A percentile compares a stretch with the other conserved stretches of the same genome.
These are phyloP conservation scores for Talaromyces trachyspermus DNA, from an alignment of 495 filamentous ascomycete genomes.

Conservation along the genomic window DNA sequence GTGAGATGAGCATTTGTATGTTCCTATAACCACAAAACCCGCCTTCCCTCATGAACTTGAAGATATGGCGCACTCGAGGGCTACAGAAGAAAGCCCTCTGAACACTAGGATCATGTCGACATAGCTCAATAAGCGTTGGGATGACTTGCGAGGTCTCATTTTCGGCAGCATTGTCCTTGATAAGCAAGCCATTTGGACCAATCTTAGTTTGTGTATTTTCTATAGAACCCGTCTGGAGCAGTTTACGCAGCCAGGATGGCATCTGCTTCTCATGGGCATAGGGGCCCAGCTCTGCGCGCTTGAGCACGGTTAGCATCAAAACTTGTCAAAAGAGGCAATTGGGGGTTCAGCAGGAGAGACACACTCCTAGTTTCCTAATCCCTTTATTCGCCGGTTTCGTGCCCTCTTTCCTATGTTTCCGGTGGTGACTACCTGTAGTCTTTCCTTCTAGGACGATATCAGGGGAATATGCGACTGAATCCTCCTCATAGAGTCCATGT, in stretches of 20 bases:
- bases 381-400: background rate
- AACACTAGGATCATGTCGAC: conserved; percentile 56
- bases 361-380: conserved; percentile 37
- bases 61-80: conserved; percentile 67
- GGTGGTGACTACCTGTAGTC: background rate
- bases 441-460: conserved; percentile 1
- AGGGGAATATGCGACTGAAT: too few species aligned
- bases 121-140: conserved; percentile 62
- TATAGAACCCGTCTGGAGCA: conserved; percentile 59
- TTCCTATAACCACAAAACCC: conserved; percentile 98
- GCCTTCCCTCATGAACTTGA: conserved; percentile 72
- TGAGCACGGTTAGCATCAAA: conserved; percentile 6
- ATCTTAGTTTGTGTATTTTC: conserved; percentile 50
- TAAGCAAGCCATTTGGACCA: conserved; percentile 39
- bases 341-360: background rate
- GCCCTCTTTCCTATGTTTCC: background rate
- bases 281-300: conserved; percentile 64
- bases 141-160: conserved; percentile 66
- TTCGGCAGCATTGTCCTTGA: conserved; percentile 37
- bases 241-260: conserved; percentile 67
- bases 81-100: conserved; percentile 74
- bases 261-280: conserved; percentile 83
- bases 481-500: too few species aligned
- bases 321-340: background rate
- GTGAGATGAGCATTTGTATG: conserved; percentile 88